phyloP scores from a whole-genome alignment of 2,329 filamentous ascomycete genomes.

The Curvularia spicifera region DNA sequence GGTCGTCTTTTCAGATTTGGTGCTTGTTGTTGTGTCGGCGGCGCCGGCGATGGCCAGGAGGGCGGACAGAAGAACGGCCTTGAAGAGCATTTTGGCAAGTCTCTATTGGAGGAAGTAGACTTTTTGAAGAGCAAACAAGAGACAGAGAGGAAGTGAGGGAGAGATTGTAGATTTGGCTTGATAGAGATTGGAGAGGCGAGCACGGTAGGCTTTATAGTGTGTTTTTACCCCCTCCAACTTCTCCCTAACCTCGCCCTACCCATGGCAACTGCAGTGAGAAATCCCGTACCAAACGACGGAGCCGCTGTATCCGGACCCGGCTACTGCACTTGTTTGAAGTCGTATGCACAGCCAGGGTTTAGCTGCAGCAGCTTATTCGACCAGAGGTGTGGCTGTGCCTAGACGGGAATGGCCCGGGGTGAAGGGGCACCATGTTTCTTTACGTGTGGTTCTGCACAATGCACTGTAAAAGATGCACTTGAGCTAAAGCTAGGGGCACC shows the following conservation, averaged over 20 bases:
- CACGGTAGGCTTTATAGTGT: conserved; percentile 5
- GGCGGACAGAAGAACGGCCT: conserved; percentile 33
- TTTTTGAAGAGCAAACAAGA: background rate
- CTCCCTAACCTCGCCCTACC: background rate
- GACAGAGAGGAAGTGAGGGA: background rate
- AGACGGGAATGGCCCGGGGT: background rate
- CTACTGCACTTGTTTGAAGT: conserved; percentile 1
- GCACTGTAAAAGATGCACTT: background rate
- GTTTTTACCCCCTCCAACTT: background rate
- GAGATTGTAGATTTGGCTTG: background rate
- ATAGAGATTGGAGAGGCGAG: background rate
- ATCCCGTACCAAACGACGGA: background rate
- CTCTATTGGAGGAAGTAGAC: background rate
- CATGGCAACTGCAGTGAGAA: background rate
- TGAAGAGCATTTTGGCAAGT: conserved; percentile 30
- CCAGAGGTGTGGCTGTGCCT: background rate
- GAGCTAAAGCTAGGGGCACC: background rate
- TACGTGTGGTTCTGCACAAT: background rate
- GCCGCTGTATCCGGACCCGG: conserved; percentile 3
- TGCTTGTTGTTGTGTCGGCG: conserved; percentile 27
- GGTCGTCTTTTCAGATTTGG: conserved; percentile 35
- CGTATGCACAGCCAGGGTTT: background rate
- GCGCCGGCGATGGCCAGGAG: conserved; percentile 30
- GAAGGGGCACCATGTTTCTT: background rate
- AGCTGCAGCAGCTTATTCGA: conserved; percentile 1